Percentiles rank a stretch among this genome's conserved stretches.
Evolutionary conservation across 1,284 basidiomycete genomes (phyloP).

Genomic region (Chondrostereum purpureum): DNA sequence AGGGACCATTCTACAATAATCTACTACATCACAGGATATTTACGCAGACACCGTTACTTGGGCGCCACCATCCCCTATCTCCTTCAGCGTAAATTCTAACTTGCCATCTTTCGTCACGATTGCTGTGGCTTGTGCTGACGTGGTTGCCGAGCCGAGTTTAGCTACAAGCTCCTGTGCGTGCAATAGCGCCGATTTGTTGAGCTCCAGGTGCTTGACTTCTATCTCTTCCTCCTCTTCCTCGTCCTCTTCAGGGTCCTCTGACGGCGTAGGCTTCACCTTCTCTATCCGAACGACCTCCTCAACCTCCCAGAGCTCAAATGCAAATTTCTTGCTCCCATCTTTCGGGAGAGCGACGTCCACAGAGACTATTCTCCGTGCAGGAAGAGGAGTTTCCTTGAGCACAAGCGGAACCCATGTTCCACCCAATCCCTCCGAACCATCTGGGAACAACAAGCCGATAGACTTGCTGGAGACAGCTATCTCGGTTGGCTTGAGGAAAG

Average conservation of each 20-base stretch:
- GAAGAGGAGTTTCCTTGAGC: conserved; percentile 72
- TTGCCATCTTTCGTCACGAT: conserved; percentile 6
- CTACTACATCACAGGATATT: too few species aligned
- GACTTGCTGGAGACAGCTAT: conserved; percentile 59
- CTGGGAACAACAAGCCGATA: conserved; percentile 79
- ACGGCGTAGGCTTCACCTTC: conserved; percentile 43
- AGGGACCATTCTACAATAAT: too few species aligned
- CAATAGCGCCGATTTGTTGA: conserved; percentile 58
- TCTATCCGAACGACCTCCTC: conserved; percentile 71
- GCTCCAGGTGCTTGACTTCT: conserved; percentile 61
- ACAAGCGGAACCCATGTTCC: conserved; percentile 65
- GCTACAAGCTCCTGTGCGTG: conserved; percentile 49
- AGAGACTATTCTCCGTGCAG: conserved; percentile 65
- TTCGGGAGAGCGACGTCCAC: conserved; percentile 54
- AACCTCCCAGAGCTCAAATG: conserved; percentile 86
- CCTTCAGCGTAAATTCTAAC: conserved; percentile 8
- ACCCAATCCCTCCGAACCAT: conserved; percentile 43
- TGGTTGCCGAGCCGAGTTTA: conserved; percentile 20
- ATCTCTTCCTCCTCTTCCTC: conserved; percentile 56
- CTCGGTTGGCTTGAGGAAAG: conserved; percentile 45
- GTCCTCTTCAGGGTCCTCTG: conserved; percentile 51
- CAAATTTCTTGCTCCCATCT: conserved; percentile 46
- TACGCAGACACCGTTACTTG: too few species aligned
- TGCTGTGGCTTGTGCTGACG: conserved; percentile 9
- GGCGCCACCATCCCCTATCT: conserved; percentile 10